phyloP scores from a whole-genome alignment of 352 stramenopile species.

The Globisporangium spiculum region DNA sequence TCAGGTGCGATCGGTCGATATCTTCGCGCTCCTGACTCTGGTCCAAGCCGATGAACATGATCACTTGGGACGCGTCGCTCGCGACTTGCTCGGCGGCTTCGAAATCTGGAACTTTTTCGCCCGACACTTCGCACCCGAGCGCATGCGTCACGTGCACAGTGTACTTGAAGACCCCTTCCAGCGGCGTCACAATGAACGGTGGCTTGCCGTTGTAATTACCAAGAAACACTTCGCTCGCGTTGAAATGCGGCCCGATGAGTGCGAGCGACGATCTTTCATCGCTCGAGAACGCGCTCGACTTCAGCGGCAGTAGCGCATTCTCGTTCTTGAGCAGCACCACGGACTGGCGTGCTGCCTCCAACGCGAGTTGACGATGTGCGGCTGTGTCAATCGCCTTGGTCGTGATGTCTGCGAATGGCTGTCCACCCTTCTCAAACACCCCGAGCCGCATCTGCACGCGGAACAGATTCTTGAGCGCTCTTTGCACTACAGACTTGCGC shows the following conservation, averaged over 20 bases:
- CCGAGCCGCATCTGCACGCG: conserved; percentile 86
- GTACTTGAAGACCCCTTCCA: conserved; percentile 39
- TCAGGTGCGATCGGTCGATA: conserved; percentile 56
- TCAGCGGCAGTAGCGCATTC: conserved; percentile 53
- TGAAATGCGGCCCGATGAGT: conserved; percentile 79
- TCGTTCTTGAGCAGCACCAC: conserved; percentile 92
- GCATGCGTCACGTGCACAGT: conserved; percentile 32
- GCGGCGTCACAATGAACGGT: conserved; percentile 56
- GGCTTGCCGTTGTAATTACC: conserved; percentile 77
- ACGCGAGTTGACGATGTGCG: conserved; percentile 47
- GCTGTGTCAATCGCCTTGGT: conserved; percentile 47
- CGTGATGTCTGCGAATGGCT: conserved; percentile 61
- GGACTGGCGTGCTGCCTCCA: conserved; percentile 66
- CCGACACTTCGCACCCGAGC: conserved; percentile 55
- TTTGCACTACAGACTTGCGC: conserved; percentile 50
- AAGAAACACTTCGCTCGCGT: conserved; percentile 50
- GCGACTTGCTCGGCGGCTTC: conserved; percentile 39
- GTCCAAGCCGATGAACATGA: conserved; percentile 71
- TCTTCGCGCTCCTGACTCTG: conserved; percentile 65
- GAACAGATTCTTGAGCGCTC: conserved; percentile 76
- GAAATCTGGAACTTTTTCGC: conserved; percentile 47
- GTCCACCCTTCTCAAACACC: conserved; percentile 80
- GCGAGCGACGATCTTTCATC: conserved; percentile 29
- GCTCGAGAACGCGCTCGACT: conserved; percentile 17
- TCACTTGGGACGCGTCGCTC: conserved; percentile 33